Conservation (phyloP, 176 grass and related monocot species). For the Phoenix dactylifera region DNA sequence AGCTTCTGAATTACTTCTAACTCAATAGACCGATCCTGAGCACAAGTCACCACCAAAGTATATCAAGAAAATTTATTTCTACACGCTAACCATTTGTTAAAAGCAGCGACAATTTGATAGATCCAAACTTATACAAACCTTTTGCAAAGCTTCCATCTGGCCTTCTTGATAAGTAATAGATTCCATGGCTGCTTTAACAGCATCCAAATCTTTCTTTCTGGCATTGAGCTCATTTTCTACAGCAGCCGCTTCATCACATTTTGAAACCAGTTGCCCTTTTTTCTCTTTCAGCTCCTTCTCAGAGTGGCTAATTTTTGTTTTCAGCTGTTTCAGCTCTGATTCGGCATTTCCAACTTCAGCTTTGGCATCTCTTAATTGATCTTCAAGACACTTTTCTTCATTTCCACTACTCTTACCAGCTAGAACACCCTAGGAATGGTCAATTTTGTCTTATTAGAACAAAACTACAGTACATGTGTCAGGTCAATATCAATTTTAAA, state of each 20-base stretch:
- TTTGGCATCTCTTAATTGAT: slow-evolving; percentile 97
- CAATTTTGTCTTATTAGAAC: background rate
- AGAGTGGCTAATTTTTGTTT: slow-evolving; percentile 73
- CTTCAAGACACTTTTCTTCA: slow-evolving; percentile 95
- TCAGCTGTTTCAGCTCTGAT: slow-evolving; percentile 69
- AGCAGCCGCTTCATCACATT: slow-evolving; percentile 70
- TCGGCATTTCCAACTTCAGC: slow-evolving; percentile 78
- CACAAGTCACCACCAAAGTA: background rate
- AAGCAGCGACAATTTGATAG: background rate
- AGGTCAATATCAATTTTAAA: slow-evolving; percentile 1
- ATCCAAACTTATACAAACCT: slow-evolving; percentile 32
- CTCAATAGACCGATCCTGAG: slow-evolving; percentile 53
- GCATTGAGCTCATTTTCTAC: slow-evolving; percentile 70
- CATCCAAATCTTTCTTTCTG: slow-evolving; percentile 60
- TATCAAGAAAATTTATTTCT: background rate
- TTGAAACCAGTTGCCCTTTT: slow-evolving; percentile 54
- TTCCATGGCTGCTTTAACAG: slow-evolving; percentile 55
- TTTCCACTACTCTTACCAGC: slow-evolving; percentile 81
- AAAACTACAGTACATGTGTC: background rate
- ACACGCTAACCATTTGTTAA: too few relatives aligned
- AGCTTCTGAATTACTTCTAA: slow-evolving; percentile 52
- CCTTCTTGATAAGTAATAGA: slow-evolving; percentile 68
- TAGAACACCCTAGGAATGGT: slow-evolving; percentile 58
- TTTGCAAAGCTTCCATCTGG: slow-evolving; percentile 82
- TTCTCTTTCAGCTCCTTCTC: slow-evolving; percentile 87